These are phyloP conservation scores for Geotrichum citri-aurantii DNA, from an alignment of 1,139 yeast genomes.

Conservation along the genomic window DNA sequence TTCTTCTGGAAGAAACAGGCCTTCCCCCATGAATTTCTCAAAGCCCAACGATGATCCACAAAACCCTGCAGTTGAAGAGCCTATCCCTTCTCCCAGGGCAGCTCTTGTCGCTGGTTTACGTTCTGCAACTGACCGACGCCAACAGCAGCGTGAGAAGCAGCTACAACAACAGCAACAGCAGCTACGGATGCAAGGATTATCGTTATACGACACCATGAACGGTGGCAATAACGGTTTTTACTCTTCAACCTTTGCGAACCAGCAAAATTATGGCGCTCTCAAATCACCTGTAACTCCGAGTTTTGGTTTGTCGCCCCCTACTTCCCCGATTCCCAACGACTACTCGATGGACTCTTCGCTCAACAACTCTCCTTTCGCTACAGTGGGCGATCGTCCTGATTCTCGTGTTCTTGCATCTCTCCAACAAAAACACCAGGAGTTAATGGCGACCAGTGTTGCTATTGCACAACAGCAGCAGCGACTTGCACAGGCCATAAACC, in stretches of 20 bases:
- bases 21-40: slow-evolving; percentile 6
- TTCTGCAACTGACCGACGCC: slow-evolving; percentile 34
- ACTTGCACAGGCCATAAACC: slow-evolving; percentile 31
- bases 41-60: slow-evolving; percentile 2
- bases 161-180: slow-evolving; percentile 15
- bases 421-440: slow-evolving; percentile 38
- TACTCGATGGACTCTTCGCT: slow-evolving; percentile 1
- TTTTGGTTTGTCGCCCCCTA: slow-evolving; percentile 9
- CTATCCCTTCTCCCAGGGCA: slow-evolving; percentile 27
- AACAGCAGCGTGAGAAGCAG: slow-evolving; percentile 22
- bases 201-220: background rate
- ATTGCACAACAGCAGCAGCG: slow-evolving; percentile 36
- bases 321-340: slow-evolving; percentile 12
- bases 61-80: background rate
- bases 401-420: slow-evolving; percentile 30
- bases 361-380: background rate
- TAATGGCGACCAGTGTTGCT: slow-evolving; percentile 31
- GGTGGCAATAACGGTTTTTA: background rate
- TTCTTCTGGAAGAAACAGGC: slow-evolving; percentile 2
- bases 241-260: background rate
- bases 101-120: slow-evolving; percentile 33
- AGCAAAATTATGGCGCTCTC: background rate
- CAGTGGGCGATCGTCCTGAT: slow-evolving; percentile 9
- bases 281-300: slow-evolving; percentile 9
- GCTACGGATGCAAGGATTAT: slow-evolving; percentile 2